These are phyloP conservation scores for Pseudoneurospora amorphoporcata DNA, from an alignment of 495 filamentous ascomycete species.

Conservation along the genomic window DNA sequence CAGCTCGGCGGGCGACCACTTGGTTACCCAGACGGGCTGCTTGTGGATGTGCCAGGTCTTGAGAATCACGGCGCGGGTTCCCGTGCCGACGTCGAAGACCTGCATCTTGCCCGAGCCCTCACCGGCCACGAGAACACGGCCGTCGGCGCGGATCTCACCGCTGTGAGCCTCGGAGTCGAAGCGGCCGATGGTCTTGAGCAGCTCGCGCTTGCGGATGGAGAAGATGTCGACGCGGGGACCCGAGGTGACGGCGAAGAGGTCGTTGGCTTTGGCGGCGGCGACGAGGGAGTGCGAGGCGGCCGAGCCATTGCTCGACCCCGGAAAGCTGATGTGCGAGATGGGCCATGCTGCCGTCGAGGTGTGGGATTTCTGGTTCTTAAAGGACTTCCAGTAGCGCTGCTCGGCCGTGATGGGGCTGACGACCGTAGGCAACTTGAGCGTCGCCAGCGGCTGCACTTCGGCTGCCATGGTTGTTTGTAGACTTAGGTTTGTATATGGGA, in stretches of 20 bases:
- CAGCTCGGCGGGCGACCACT: slow-evolving; percentile 76
- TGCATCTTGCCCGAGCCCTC: slow-evolving; percentile 86
- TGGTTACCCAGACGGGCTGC: slow-evolving; percentile 85
- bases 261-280: slow-evolving; percentile 39
- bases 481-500: not conserved
- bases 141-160: slow-evolving; percentile 80
- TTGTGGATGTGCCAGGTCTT: slow-evolving; percentile 96
- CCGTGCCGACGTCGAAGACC: slow-evolving; percentile 70
- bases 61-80: slow-evolving; percentile 68
- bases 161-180: slow-evolving; percentile 83
- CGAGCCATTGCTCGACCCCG: slow-evolving; percentile 34
- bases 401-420: slow-evolving; percentile 70
- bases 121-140: slow-evolving; percentile 78
- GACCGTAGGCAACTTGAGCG: slow-evolving; percentile 70
- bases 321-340: slow-evolving; percentile 80
- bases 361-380: slow-evolving; percentile 77
- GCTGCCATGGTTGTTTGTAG: slow-evolving; percentile 59
- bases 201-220: slow-evolving; percentile 77
- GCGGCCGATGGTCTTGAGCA: slow-evolving; percentile 81
- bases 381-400: slow-evolving; percentile 85
- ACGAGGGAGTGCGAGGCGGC: slow-evolving; percentile 35
- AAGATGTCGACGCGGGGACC: slow-evolving; percentile 88
- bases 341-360: slow-evolving; percentile 77
- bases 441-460: slow-evolving; percentile 69
- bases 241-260: slow-evolving; percentile 85